phyloP scores from a whole-genome alignment of 495 filamentous ascomycete species.

The Penicillium atrosanguineum region DNA sequence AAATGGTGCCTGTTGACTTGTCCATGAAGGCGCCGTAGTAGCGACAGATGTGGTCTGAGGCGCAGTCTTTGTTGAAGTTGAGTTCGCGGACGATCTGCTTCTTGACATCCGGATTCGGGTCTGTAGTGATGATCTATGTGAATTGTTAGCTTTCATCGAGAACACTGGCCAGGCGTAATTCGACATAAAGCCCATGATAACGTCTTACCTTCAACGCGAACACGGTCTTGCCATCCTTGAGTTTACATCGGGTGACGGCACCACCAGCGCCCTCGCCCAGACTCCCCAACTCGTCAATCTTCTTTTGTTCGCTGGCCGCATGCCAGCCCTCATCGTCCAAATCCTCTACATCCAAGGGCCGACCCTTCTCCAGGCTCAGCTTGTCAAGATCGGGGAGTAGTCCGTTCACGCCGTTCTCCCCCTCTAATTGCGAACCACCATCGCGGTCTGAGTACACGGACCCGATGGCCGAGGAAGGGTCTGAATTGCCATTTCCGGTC shows the following conservation, averaged over 20 bases:
- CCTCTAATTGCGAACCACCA: slow-evolving; percentile 65
- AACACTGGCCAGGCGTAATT: slow-evolving; percentile 1
- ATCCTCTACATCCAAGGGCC: slow-evolving; percentile 84
- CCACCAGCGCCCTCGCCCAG: slow-evolving; percentile 94
- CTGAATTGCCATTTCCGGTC: slow-evolving; percentile 64
- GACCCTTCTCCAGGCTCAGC: slow-evolving; percentile 73
- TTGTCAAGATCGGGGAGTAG: slow-evolving; percentile 71
- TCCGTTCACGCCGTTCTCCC: slow-evolving; percentile 66
- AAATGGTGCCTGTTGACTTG: slow-evolving; percentile 88
- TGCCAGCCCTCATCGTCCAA: slow-evolving; percentile 93
- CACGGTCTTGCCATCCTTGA: slow-evolving; percentile 87
- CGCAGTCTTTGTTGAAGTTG: slow-evolving; percentile 95
- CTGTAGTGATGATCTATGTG: slow-evolving; percentile 88
- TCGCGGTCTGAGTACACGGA: slow-evolving; percentile 77
- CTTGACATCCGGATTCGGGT: slow-evolving; percentile 95
- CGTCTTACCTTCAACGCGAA: slow-evolving; percentile 89
- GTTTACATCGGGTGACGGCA: slow-evolving; percentile 85
- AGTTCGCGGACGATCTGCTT: slow-evolving; percentile 96
- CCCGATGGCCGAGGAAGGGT: slow-evolving; percentile 83
- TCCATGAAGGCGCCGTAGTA: slow-evolving; percentile 98
- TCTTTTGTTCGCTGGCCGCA: slow-evolving; percentile 82
- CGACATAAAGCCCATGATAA: neutral
- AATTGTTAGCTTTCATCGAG: slow-evolving; percentile 7
- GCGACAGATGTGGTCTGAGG: slow-evolving; percentile 88
- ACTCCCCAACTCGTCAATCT: slow-evolving; percentile 84